phyloP scores from a whole-genome alignment of 2,329 filamentous ascomycete species.

The Alternaria sp. region DNA sequence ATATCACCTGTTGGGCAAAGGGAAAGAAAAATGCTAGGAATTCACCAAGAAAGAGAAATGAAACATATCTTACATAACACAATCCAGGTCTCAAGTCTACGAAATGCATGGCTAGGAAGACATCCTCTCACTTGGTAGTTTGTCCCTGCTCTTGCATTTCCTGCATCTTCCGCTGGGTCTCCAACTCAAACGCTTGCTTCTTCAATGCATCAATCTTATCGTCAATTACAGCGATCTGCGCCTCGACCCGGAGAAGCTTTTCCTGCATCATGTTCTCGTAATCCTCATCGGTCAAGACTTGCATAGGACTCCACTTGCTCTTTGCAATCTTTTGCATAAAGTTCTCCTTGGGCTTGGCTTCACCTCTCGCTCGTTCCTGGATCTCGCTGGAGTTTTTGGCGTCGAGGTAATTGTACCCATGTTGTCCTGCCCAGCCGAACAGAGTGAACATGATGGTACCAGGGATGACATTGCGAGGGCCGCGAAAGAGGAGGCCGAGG shows the following conservation, averaged over 20 bases:
- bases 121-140: background rate
- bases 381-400: conserved; percentile 49
- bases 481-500: conserved; percentile 62
- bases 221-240: conserved; percentile 78
- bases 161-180: conserved; percentile 17
- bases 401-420: conserved; percentile 60
- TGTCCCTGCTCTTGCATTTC: conserved; percentile 5
- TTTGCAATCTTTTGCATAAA: conserved; percentile 60
- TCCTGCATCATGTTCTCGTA: conserved; percentile 74
- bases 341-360: conserved; percentile 46
- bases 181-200: conserved; percentile 29
- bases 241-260: conserved; percentile 73
- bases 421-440: conserved; percentile 64
- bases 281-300: conserved; percentile 72
- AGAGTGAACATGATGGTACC: conserved; percentile 65
- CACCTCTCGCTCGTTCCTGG: conserved; percentile 36
- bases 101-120: background rate
- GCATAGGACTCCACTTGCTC: conserved; percentile 75
- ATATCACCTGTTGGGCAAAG: background rate
- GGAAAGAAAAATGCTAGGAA: background rate
- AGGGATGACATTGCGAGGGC: conserved; percentile 53
- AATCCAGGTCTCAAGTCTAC: background rate
- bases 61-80: background rate
- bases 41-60: background rate
- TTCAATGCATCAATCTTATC: conserved; percentile 69